Conservation (phyloP, 2,329 filamentous ascomycete species). For the Tetracladium maxilliforme region DNA sequence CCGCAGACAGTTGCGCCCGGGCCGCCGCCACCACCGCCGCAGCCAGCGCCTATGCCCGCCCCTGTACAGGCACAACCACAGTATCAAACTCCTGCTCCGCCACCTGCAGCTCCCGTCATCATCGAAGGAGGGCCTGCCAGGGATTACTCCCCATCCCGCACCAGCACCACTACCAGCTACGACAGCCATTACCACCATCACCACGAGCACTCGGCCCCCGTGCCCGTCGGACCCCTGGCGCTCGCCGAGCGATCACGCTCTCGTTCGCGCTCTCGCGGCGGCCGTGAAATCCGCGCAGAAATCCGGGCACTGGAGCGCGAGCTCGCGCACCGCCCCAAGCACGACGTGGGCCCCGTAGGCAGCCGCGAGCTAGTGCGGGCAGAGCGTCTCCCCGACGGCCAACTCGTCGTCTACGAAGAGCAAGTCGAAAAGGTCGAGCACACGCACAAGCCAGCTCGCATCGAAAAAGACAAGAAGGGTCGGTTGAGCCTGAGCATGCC, state of each 20-base stretch:
- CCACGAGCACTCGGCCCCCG: slow-evolving; percentile 11
- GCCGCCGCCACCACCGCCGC: slow-evolving; percentile 7
- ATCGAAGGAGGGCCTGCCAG: slow-evolving; percentile 19
- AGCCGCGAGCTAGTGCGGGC: slow-evolving; percentile 36
- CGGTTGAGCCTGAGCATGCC: slow-evolving; percentile 78
- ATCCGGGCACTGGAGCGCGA: slow-evolving; percentile 59
- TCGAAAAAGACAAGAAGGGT: slow-evolving; percentile 92
- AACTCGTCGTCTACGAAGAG: slow-evolving; percentile 49
- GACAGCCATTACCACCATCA: slow-evolving; percentile 8
- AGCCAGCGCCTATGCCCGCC: slow-evolving; percentile 7
- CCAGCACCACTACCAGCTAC: no score
- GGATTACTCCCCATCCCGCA: no score
- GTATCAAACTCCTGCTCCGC: slow-evolving; percentile 13
- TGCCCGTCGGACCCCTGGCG: slow-evolving; percentile 23
- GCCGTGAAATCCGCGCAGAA: slow-evolving; percentile 57
- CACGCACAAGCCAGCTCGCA: slow-evolving; percentile 41
- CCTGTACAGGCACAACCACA: slow-evolving; percentile 17
- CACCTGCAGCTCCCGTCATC: slow-evolving; percentile 20
- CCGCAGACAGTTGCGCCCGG: slow-evolving; percentile 3
- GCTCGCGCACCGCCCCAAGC: slow-evolving; percentile 36
- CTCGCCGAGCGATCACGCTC: slow-evolving; percentile 16
- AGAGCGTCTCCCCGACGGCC: slow-evolving; percentile 42
- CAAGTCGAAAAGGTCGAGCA: slow-evolving; percentile 33
- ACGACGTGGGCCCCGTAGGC: slow-evolving; percentile 24
- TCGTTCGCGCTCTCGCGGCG: slow-evolving; percentile 26